Evolutionary conservation across 345 rosid genomes (phyloP), one percentile per base, ranked within the genome.

Genomic region (Gossypium rotundifolium): DNA sequence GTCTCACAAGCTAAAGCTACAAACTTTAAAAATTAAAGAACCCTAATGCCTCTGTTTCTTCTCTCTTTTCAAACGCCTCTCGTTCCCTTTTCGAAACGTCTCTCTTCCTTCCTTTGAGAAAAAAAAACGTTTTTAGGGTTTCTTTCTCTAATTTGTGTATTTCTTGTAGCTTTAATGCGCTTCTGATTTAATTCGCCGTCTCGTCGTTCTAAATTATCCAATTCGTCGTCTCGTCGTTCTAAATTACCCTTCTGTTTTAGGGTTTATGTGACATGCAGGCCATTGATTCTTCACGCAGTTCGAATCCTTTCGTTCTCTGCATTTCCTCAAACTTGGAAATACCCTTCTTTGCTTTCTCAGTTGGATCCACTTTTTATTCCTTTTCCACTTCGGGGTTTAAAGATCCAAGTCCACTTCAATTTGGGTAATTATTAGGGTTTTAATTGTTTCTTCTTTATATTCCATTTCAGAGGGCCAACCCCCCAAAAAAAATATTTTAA

Each of bases 311-410:
- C 22, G 11, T 62, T 44, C 69, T 69, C 67, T 13, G 75, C 71
- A 74, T 79, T 74, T 45, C 66, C 54, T 71, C 65, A 17, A 76
- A 49, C 70, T 69, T 44, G 54, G 68, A 73, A 25, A 18, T 62
- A 9, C 57, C 38, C 3, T 20, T 59, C n/a, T 3, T 61, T 22
- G 27, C 23, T 58, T 75, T 65, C 59, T 45, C 58, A 22, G 44
- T 63, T 45, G 53, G 29, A 45, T 13, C 14, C 13, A 62, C 46
- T n/a, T 78, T 17, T 25, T 51, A 53, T 40, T 25, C 11, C 22
- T 45, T 55, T 64, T 20, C 71, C 45, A 76, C 44, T 67, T 20
- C 65, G 22, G 78, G 75, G 75, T 74, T 77, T 66, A 44, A 77
- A 75, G 49, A 54, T 74, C 54, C 51, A 12, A 46, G 48, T 64